Evolutionary conservation across 495 filamentous ascomycete species (phyloP).

Genomic region (Talaromyces proteolyticus): DNA sequence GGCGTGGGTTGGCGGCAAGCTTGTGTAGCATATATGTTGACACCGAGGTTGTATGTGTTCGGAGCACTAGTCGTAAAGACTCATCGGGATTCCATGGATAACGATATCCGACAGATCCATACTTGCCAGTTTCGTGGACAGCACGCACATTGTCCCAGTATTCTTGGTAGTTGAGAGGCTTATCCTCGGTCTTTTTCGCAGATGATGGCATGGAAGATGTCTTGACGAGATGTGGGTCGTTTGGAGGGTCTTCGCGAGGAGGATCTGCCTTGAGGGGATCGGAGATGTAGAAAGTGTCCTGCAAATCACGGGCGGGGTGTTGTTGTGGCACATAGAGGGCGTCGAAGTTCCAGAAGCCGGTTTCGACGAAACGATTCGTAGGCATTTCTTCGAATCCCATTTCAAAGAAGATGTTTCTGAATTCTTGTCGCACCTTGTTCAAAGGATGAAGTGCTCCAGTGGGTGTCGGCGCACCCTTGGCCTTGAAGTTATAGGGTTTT

Average conservation of each 20-base stretch:
- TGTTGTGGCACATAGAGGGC: constrained; percentile 96
- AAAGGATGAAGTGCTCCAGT: constrained; percentile 89
- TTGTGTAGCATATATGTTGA: constrained; percentile 85
- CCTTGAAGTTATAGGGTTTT: constrained; percentile 97
- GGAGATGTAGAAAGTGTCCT: constrained; percentile 97
- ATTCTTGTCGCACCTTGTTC: constrained; percentile 90
- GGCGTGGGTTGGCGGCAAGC: constrained; percentile 71
- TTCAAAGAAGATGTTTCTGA: constrained; percentile 96
- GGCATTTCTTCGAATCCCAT: constrained; percentile 48
- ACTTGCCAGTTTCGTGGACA: constrained; percentile 83
- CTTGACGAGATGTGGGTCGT: constrained; percentile 32
- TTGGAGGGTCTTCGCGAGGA: constrained; percentile 63
- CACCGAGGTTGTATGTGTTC: constrained; percentile 92
- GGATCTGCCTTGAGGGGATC: constrained; percentile 73
- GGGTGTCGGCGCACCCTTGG: constrained; percentile 70
- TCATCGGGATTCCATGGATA: constrained; percentile 92
- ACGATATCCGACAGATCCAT: constrained; percentile 89
- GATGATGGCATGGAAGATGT: constrained; percentile 21
- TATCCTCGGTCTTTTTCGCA: constrained; percentile 25
- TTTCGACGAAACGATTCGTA: constrained; percentile 74
- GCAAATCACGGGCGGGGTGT: constrained; percentile 91
- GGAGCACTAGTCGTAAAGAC: constrained; percentile 79
- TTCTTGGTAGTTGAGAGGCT: constrained; percentile 62
- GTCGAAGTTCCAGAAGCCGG: constrained; percentile 98
- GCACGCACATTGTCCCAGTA: constrained; percentile 83